These are phyloP conservation scores for Phytophthora multivora DNA, from an alignment of 352 stramenopile genomes.

Conservation along the genomic window DNA sequence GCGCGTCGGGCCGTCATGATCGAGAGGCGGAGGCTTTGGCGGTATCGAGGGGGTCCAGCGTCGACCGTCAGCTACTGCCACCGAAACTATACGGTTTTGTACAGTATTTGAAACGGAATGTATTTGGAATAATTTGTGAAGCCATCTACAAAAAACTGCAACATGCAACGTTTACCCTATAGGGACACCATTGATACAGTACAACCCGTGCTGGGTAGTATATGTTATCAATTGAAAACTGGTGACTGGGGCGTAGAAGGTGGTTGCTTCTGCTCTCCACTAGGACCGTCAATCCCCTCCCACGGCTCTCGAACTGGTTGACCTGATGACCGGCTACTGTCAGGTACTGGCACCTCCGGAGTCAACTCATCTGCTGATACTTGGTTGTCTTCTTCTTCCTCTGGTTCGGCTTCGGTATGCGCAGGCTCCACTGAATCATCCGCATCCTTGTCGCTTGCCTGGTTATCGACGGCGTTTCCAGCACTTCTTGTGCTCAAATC, in stretches of 20 bases:
- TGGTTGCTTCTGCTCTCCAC: background rate
- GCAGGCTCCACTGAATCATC: background rate
- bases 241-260: conserved; percentile 4
- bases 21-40: background rate
- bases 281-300: conserved; percentile 12
- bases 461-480: background rate
- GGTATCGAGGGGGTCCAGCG: background rate
- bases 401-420: background rate
- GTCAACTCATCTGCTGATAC: background rate
- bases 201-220: no score
- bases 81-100: conserved; percentile 1
- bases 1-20: conserved; percentile 35
- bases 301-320: conserved; percentile 6
- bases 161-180: background rate
- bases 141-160: no score
- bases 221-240: background rate
- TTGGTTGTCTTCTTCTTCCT: conserved; percentile 6
- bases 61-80: conserved; percentile 3
- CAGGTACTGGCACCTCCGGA: background rate
- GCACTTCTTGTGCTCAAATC: no score
- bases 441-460: background rate
- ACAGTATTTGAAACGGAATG: background rate
- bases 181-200: no score
- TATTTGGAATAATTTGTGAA: background rate
- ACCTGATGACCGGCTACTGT: background rate